Base-by-base conservation (phyloP, 441 rosid genomes). In the Eruca vesicaria region DNA sequence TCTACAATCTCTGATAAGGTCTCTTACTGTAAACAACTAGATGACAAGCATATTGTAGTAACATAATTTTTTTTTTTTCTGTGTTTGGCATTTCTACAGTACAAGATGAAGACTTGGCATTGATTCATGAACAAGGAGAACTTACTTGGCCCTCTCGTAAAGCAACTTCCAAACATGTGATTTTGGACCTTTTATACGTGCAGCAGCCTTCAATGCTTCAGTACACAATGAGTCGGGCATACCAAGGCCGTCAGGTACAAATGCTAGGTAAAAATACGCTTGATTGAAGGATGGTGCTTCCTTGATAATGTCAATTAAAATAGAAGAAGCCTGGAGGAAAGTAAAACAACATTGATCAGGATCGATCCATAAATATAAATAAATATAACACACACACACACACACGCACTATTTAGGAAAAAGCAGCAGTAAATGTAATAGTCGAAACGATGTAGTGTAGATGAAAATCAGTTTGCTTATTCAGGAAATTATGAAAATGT, bases 161-260 rank as follows among this genome's bases (percentile, higher is more conserved):
- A 95, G 97, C 68, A 77, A 67, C 72, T 83, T 84, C 98, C 98
- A 93, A 75, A 90, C 75, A 69, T 92, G 83, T 52, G 94, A 82
- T 82, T 90, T 93, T 79, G 86, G 86, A 15, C 94, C 94, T 71
- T 76, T 84, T 68, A 93, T 84, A 77, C 63, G 78, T 45, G 97
- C 97, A 59, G 96, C 91, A 69, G 93, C 73, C 82, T 90, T 86
- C 79, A 87, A 87, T 76, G 85, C 88, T 66, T 79, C 88, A 69
- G 86, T 87, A 7, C 96, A 89, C 2, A 11, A 23, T 23, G 26
- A 82, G 80, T 88, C 86, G 48, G 84, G 70, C 81, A 84, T 82
- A 33, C 92, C 95, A 80, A 93, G 99, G 57, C 85, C 84, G 38
- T 76, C 79, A 76, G 92, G 79, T 66, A 88, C 83, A 78, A 84